Conservation (phyloP, 257 asterid genomes). For the Ophiorrhiza pumila region DNA sequence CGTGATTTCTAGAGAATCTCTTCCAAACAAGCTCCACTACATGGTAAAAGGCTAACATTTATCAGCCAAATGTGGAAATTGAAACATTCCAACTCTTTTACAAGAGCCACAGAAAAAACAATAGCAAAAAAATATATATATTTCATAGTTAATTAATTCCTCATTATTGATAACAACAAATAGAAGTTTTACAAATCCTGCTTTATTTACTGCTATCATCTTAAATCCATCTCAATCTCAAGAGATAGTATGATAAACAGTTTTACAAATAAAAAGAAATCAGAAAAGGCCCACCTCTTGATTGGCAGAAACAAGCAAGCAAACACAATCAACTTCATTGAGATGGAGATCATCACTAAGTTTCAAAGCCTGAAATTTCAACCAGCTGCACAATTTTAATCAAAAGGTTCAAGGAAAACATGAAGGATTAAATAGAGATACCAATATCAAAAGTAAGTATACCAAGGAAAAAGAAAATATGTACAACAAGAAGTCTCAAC, state of each 20-base stretch:
- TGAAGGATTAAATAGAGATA: not conserved
- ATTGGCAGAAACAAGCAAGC: constrained; percentile 77
- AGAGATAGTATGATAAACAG: not conserved
- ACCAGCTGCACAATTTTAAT: constrained; percentile 17
- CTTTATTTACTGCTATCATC: not conserved
- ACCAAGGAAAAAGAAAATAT: not conserved
- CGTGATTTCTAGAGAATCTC: constrained; percentile 76
- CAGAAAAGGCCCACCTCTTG: constrained; percentile 64
- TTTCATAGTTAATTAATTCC: not conserved
- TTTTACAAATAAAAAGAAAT: not conserved
- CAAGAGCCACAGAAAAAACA: not conserved
- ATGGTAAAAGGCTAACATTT: constrained; percentile 1
- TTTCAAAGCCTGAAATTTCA: constrained; percentile 62
- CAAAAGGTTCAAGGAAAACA: constrained; percentile 19
- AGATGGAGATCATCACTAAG: constrained; percentile 96
- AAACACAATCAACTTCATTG: constrained; percentile 82
- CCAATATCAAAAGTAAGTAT: not conserved
- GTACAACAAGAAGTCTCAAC: not conserved
- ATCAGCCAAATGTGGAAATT: constrained; percentile 1
- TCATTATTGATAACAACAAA: not conserved
- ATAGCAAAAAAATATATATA: not conserved
- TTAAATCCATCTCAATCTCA: not conserved
- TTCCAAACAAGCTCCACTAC: constrained; percentile 88
- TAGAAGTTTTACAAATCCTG: not conserved
- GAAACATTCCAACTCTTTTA: not conserved